Conservation (phyloP, 352 stramenopile genomes). For the Globisporangium ultimum region DNA sequence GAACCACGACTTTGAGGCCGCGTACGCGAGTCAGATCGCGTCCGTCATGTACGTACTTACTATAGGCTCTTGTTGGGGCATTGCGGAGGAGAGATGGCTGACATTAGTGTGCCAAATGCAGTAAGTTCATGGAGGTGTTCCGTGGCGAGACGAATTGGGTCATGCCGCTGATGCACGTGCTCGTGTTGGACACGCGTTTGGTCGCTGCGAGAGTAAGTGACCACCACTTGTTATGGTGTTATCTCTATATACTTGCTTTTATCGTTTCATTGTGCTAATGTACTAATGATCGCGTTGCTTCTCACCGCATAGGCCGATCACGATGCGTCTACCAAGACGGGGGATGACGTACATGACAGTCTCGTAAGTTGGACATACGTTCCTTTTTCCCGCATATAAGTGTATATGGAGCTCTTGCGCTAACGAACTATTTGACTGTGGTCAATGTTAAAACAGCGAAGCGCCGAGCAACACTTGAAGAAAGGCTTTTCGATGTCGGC, state of each 20-base stretch:
- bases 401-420: neutral
- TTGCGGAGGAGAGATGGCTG: too few species aligned
- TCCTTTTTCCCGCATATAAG: neutral
- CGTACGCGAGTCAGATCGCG: conserved; percentile 63
- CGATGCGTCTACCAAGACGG: conserved; percentile 54
- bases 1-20: conserved; percentile 38
- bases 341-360: conserved; percentile 76
- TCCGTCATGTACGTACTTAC: conserved; percentile 51
- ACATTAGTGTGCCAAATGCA: conserved; percentile 12
- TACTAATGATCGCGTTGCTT: neutral
- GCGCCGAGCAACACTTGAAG: conserved; percentile 84
- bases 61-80: neutral
- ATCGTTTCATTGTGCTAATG: neutral
- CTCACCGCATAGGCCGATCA: conserved; percentile 46
- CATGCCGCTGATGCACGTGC: conserved; percentile 74
- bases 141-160: conserved; percentile 84
- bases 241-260: neutral
- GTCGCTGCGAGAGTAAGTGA: conserved; percentile 50
- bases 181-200: conserved; percentile 78
- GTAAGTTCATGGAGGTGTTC: conserved; percentile 88
- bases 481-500: conserved; percentile 84
- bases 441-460: conserved; percentile 28
- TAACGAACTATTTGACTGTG: neutral
- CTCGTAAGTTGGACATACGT: conserved; percentile 23
- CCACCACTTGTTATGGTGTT: neutral